A percentile compares a stretch with the other conserved stretches of the same genome.
These are phyloP conservation scores for Nakazawaea populi DNA, from an alignment of 805 yeast genomes.

Conservation along the genomic window DNA sequence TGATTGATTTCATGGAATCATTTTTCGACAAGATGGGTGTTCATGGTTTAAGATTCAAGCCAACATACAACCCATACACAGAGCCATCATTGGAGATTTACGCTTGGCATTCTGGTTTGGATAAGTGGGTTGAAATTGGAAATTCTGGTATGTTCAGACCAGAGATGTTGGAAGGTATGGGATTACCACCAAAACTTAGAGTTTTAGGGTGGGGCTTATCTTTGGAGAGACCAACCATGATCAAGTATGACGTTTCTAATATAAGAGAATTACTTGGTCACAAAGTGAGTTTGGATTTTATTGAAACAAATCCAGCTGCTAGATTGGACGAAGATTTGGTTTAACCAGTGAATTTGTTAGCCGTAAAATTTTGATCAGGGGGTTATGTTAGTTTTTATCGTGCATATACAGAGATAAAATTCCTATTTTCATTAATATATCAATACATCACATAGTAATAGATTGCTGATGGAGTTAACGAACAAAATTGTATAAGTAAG, in stretches of 20 bases:
- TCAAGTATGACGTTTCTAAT: slow-evolving; percentile 91
- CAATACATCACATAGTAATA: no score
- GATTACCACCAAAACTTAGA: slow-evolving; percentile 88
- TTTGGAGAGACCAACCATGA: slow-evolving; percentile 98
- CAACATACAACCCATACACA: slow-evolving; percentile 98
- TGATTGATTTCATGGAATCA: slow-evolving; percentile 97
- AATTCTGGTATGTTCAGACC: slow-evolving; percentile 99
- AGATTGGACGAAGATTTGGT: slow-evolving; percentile 78
- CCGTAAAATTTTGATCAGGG: no score
- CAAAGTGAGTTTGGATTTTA: slow-evolving; percentile 89
- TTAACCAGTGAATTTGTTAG: slow-evolving; percentile 18
- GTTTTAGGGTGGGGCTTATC: slow-evolving; percentile 98
- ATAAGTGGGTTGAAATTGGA: slow-evolving; percentile 99
- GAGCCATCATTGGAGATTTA: slow-evolving; percentile 98
- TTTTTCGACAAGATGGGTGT: slow-evolving; percentile 98
- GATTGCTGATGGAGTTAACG: no score
- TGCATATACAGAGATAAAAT: not conserved
- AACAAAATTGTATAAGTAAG: no score
- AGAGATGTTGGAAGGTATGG: slow-evolving; percentile 98
- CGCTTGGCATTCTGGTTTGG: slow-evolving; percentile 92
- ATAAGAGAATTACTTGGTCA: slow-evolving; percentile 97
- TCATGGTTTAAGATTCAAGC: slow-evolving; percentile 89
- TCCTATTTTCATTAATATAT: no score
- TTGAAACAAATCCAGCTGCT: slow-evolving; percentile 96
- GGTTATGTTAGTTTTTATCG: not conserved